phyloP scores from a whole-genome alignment of 208 protist genomes.

The Leishmania tropica region DNA sequence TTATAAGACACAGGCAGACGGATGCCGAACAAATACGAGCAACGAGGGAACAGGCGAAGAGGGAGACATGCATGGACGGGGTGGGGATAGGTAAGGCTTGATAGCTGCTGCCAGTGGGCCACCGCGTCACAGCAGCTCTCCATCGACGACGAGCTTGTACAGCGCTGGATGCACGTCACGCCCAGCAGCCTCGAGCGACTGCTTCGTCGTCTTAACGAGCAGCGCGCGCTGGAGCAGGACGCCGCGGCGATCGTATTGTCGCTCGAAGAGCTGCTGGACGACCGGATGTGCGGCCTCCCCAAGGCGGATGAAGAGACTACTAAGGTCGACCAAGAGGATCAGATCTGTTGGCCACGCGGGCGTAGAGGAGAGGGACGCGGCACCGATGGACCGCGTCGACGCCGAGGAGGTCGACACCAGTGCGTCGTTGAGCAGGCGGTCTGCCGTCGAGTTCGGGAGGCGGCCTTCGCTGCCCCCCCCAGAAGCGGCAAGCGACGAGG shows the following conservation, averaged over 20 bases:
- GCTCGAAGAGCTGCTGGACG: slow-evolving; percentile 43
- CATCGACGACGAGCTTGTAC: slow-evolving; percentile 36
- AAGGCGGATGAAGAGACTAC: slow-evolving; percentile 27
- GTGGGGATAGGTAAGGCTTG: neutral
- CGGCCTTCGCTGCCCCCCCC: neutral
- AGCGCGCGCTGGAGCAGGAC: slow-evolving; percentile 65
- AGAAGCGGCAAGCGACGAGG: neutral
- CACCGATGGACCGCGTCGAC: neutral
- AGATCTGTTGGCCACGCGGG: slow-evolving; percentile 35
- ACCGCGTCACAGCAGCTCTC: slow-evolving; percentile 16
- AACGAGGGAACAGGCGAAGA: neutral
- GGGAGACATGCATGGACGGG: neutral
- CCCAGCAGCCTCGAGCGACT: slow-evolving; percentile 47
- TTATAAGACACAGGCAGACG: neutral
- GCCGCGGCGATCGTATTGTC: slow-evolving; percentile 55
- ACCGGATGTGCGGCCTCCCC: slow-evolving; percentile 33
- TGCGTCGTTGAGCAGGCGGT: neutral
- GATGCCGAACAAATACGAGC: neutral
- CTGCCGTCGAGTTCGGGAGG: neutral
- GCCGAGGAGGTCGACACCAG: slow-evolving; percentile 1
- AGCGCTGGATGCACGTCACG: slow-evolving; percentile 42
- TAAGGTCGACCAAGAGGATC: slow-evolving; percentile 36
- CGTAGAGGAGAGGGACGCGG: neutral
- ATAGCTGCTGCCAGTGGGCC: neutral
- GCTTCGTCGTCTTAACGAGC: slow-evolving; percentile 44